Evolutionary conservation across 768 basidiomycete species (phyloP), one percentile per base, ranked within the genome.

Genomic region (Boletus rubroflammeus): DNA sequence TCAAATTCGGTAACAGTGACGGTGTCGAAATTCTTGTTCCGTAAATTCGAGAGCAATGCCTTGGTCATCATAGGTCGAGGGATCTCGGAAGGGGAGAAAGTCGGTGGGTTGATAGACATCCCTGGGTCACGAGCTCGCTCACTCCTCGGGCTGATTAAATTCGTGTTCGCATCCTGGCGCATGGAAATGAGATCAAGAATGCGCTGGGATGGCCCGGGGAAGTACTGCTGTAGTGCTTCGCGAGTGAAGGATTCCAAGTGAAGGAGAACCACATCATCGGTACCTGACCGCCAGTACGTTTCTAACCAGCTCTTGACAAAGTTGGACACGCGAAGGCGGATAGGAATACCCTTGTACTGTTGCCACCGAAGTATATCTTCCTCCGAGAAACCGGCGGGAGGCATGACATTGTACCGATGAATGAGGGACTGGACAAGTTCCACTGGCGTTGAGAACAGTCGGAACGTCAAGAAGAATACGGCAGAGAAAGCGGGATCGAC

Each of bases 281-380:
- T 76, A 0, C 80, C 78, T n/a, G 83, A 69, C 7, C 86, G 80
- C 95, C 96, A 98, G 71, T 96, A 86, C 57, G 78, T 76, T 69
- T 98, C 95, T 47, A 97, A 77, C 97, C 97, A 99, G 11, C 80
- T 79, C 76, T 95, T 98, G 74, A 98, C 81, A 66, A 98, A 85
- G 68, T 96, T 96, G 42, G 89, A 88, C 36, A 98, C 86, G 31
- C 97, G 83, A 51, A 98, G 73, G 39, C 96, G 88, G 38, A 98
- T 87, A 7, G 96, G 94, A 5, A 91, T 81, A 21, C 88, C 89
- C 73, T 97, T 98, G 48, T 80, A 77, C 61, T 93, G 87, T 63
- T 89, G 83, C 94, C 95, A 98, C 8, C 87, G 58, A 26, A 80
- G 79, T 13, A 83, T 61, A 40, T 88, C 85, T 53, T 83, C 83